Conservation (phyloP, 306 rosid species). For the Clitoria ternatea region DNA sequence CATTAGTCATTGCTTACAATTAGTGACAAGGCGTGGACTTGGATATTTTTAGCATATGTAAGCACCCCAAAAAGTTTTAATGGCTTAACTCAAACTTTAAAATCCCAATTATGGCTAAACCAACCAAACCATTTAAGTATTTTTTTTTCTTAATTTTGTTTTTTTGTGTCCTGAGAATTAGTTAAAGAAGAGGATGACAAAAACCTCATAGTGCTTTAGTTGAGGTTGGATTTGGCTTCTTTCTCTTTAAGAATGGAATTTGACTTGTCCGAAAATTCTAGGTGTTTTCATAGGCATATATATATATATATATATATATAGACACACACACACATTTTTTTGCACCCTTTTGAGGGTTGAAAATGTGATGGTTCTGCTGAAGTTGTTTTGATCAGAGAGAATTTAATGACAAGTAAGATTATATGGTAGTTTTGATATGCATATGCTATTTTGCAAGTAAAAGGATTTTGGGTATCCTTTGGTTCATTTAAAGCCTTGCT, state of each 20-base stretch:
- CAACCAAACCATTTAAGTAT: neutral
- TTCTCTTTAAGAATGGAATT: neutral
- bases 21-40: conserved; percentile 10
- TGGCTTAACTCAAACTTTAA: neutral
- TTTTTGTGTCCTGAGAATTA: neutral
- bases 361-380: neutral
- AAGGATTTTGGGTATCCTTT: neutral
- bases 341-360: neutral
- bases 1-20: conserved; percentile 10
- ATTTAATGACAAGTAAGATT: conserved; percentile 7
- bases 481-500: neutral
- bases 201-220: conserved; percentile 26
- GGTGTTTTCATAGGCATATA: neutral
- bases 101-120: neutral
- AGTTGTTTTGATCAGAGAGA: neutral
- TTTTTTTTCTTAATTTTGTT: neutral
- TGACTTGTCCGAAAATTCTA: neutral
- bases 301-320: too few species aligned
- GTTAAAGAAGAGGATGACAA: neutral
- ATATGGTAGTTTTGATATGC: neutral
- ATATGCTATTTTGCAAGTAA: neutral
- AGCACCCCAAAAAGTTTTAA: neutral
- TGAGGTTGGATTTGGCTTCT: conserved; percentile 36
- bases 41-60: neutral
- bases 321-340: too few species aligned